Evolutionary conservation across 2,329 filamentous ascomycete genomes (phyloP).

Genomic region (Tolypocladium ovalisporum): DNA sequence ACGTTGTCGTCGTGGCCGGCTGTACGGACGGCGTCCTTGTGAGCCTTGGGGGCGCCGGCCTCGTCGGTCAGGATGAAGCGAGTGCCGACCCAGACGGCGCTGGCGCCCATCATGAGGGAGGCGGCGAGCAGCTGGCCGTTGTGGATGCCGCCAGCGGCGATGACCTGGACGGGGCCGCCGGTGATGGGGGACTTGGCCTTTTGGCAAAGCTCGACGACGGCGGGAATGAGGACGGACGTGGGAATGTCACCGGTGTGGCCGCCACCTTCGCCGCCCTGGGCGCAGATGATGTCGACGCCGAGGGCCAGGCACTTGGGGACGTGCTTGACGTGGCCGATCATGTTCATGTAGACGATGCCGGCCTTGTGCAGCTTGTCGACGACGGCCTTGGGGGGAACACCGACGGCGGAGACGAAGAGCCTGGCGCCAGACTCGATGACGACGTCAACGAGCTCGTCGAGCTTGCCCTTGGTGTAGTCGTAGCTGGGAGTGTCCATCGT

Average conservation of each 20-base stretch:
- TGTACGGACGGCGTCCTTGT: constrained; percentile 92
- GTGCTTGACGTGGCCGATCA: constrained; percentile 99
- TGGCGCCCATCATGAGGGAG: constrained; percentile 83
- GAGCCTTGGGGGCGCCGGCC: constrained; percentile 82
- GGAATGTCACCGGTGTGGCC: constrained; percentile 93
- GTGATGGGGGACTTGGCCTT: constrained; percentile 80
- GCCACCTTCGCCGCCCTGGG: constrained; percentile 94
- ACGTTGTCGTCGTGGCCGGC: constrained; percentile 91
- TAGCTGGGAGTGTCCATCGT: constrained; percentile 48
- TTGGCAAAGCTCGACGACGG: constrained; percentile 72
- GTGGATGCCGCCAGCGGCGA: constrained; percentile 89
- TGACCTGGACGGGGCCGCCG: constrained; percentile 76
- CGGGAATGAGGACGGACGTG: constrained; percentile 84
- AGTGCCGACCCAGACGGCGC: constrained; percentile 92
- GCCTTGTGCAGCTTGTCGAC: constrained; percentile 82
- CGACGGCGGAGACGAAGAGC: constrained; percentile 94
- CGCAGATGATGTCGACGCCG: constrained; percentile 93
- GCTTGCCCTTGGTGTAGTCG: constrained; percentile 99
- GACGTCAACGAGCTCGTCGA: constrained; percentile 79
- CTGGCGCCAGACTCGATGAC: constrained; percentile 85
- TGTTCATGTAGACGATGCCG: constrained; percentile 98
- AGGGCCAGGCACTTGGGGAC: constrained; percentile 90
- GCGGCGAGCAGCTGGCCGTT: constrained; percentile 86
- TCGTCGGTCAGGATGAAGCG: constrained; percentile 91
- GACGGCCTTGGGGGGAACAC: constrained; percentile 77